Conservation (phyloP, 805 yeast genomes). For the Kazachstania viticola region DNA sequence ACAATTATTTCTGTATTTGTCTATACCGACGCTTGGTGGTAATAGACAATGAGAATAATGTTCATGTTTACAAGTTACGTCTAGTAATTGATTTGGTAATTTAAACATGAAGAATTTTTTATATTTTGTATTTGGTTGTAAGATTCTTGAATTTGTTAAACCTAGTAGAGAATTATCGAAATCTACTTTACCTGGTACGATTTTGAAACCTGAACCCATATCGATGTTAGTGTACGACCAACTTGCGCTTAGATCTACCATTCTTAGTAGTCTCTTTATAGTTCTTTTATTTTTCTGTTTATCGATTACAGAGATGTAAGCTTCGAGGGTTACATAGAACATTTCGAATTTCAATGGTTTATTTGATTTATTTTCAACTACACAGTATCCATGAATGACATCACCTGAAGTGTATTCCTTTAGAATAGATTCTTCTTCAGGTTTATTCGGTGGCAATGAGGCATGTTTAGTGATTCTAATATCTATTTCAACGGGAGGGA, state of each 20-base stretch:
- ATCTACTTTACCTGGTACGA: constrained; percentile 13
- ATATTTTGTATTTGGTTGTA: constrained; percentile 36
- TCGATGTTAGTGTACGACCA: constrained; percentile 35
- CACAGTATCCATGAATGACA: constrained; percentile 38
- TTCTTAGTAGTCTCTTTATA: constrained; percentile 31
- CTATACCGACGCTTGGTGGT: constrained; percentile 34
- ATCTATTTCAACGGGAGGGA: constrained; percentile 15
- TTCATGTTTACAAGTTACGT: constrained; percentile 38
- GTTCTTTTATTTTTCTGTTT: constrained; percentile 9
- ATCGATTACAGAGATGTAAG: constrained; percentile 27
- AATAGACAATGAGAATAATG: constrained; percentile 21
- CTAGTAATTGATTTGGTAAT: constrained; percentile 42
- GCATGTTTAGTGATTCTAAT: constrained; percentile 14
- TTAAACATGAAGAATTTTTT: constrained; percentile 49
- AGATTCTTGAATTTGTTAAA: constrained; percentile 33
- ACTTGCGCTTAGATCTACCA: constrained; percentile 42
- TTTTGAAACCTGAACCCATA: constrained; percentile 35
- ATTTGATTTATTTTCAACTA: constrained; percentile 31
- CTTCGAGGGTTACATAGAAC: constrained; percentile 48
- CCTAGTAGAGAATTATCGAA: constrained; percentile 26
- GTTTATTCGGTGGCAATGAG: constrained; percentile 11
- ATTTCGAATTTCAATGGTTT: constrained; percentile 43
- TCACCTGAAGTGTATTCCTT: constrained; percentile 47
- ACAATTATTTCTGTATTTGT: constrained; percentile 18
- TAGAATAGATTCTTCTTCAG: constrained; percentile 25